phyloP scores from a whole-genome alignment of 306 rosid genomes.

The Malus sieversii region DNA sequence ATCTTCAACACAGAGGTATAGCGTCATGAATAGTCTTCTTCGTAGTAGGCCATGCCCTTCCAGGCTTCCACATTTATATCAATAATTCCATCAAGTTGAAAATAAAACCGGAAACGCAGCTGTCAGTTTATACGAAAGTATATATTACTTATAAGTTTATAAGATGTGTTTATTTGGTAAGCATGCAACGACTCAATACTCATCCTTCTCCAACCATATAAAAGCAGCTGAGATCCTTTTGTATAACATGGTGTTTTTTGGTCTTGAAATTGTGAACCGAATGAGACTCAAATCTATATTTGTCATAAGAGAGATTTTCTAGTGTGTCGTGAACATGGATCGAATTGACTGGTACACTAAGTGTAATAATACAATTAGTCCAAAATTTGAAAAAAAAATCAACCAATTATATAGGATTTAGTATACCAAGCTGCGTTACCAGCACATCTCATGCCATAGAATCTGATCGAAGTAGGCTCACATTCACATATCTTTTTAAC shows the following conservation, averaged over 20 bases:
- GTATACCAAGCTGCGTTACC: rapidly evolving
- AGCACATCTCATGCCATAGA: not conserved
- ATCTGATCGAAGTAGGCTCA: not conserved
- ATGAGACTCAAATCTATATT: no score
- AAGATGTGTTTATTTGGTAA: constrained; percentile 1
- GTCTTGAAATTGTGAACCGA: not conserved
- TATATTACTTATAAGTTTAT: not conserved
- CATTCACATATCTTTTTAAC: not conserved
- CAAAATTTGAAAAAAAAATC: no score
- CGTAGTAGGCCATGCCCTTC: not conserved
- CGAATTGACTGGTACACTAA: rapidly evolving
- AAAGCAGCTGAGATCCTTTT: not conserved
- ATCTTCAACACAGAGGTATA: not conserved
- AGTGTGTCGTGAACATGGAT: no score
- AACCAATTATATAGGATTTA: no score
- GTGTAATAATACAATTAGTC: no score
- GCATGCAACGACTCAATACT: not conserved
- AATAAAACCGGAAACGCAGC: not conserved
- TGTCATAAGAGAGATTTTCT: no score
- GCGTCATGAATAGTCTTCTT: not conserved
- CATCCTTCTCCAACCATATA: not conserved
- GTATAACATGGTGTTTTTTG: not conserved
- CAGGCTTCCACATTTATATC: not conserved
- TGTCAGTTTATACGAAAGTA: not conserved
- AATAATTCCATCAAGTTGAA: not conserved